These are phyloP conservation scores for Marsdenia floribunda DNA, from an alignment of 257 asterid genomes.

Conservation along the genomic window DNA sequence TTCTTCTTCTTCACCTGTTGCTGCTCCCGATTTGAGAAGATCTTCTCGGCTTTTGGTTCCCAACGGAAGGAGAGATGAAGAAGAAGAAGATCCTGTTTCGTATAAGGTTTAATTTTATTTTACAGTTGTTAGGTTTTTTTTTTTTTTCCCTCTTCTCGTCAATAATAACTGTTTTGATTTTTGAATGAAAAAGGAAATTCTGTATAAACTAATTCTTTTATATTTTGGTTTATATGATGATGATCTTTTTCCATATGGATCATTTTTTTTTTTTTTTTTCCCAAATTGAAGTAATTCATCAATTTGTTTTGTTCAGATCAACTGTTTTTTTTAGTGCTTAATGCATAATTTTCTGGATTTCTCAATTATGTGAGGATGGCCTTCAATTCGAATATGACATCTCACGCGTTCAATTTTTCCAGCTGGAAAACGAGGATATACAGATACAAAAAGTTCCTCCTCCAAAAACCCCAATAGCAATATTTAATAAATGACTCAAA, in stretches of 20 bases:
- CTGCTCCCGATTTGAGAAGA: constrained; percentile 24
- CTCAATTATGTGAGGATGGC: no score
- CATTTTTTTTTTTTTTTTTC: neutral
- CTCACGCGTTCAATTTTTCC: neutral
- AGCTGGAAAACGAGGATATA: constrained; percentile 1
- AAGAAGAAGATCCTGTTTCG: constrained; percentile 7
- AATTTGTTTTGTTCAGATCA: neutral
- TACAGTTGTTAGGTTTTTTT: constrained; percentile 19
- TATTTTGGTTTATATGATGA: neutral
- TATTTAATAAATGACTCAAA: no score
- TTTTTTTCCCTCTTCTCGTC: no score
- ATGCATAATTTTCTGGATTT: neutral
- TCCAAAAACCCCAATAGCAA: no score
- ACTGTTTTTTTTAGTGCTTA: neutral
- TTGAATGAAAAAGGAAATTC: neutral
- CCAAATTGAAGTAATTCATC: neutral
- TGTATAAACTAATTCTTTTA: neutral
- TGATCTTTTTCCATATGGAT: neutral
- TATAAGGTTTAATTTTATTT: constrained; percentile 14
- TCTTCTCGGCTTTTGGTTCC: constrained; percentile 31
- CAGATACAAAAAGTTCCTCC: neutral
- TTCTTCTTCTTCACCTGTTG: constrained; percentile 39
- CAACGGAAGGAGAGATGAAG: constrained; percentile 19
- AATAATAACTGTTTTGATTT: no score
- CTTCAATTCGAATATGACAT: neutral